phyloP scores from a whole-genome alignment of 176 grass and related monocot genomes.

The Rhynchospora tenuis region DNA sequence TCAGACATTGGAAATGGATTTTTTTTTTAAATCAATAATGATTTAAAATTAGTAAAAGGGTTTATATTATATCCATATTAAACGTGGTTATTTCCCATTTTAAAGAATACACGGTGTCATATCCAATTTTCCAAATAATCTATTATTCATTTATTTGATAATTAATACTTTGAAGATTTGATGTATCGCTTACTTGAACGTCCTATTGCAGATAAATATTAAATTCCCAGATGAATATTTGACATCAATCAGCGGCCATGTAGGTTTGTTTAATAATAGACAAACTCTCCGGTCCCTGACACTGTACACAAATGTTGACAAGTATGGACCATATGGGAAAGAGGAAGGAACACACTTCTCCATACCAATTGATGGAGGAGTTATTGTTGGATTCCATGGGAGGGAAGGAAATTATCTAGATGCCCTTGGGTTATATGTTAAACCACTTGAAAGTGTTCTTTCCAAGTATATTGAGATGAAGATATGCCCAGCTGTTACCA shows the following conservation, averaged over 20 bases:
- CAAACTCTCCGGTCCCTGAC: background rate
- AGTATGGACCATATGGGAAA: background rate
- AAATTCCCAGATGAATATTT: background rate
- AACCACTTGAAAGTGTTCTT: background rate
- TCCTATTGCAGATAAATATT: background rate
- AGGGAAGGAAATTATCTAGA: background rate
- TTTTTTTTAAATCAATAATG: no score
- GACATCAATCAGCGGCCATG: background rate
- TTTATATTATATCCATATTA: no score
- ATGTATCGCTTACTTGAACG: no score
- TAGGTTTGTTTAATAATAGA: background rate
- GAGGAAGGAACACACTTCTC: background rate
- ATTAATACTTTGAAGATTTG: no score
- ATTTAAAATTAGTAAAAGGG: no score
- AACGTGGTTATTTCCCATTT: no score
- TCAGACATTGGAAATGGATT: no score
- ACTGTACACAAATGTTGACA: background rate
- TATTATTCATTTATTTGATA: no score
- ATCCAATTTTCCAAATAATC: no score
- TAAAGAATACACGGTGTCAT: no score
- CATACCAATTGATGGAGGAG: background rate
- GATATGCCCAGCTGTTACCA: background rate
- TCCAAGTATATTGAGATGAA: background rate
- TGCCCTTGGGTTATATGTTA: background rate
- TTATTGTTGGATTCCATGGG: background rate